Evolutionary conservation across 805 yeast species (phyloP).

Genomic region (Yarrowia yakushimensis): DNA sequence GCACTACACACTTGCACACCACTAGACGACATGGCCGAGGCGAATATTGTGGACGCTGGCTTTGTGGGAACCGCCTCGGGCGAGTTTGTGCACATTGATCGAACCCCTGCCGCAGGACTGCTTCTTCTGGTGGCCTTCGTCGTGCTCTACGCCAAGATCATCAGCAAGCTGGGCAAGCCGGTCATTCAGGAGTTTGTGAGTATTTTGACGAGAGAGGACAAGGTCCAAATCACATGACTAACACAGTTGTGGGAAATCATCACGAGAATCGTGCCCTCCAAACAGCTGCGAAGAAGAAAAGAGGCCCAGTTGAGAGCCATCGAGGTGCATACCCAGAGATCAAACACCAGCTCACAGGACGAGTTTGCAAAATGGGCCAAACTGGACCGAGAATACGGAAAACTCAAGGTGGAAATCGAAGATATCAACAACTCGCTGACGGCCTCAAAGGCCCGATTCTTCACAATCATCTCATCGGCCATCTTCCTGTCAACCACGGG

Average conservation of each 20-base stretch:
- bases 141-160: constrained; percentile 40
- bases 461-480: constrained; percentile 37
- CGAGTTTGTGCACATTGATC: not conserved
- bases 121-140: constrained; percentile 38
- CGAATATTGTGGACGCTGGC: not conserved
- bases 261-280: constrained; percentile 40
- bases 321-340: constrained; percentile 50
- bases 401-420: constrained; percentile 51
- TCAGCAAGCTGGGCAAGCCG: constrained; percentile 41
- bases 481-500: constrained; percentile 45
- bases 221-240: not conserved
- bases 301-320: constrained; percentile 45
- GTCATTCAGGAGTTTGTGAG: constrained; percentile 32
- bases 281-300: constrained; percentile 36
- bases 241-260: constrained; percentile 42
- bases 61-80: not conserved
- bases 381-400: constrained; percentile 67
- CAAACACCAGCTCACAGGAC: constrained; percentile 77
- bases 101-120: not conserved
- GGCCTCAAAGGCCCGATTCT: constrained; percentile 40
- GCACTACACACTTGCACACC: not conserved
- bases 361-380: constrained; percentile 96
- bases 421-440: constrained; percentile 35
- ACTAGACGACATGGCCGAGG: constrained; percentile 1
- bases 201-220: constrained; percentile 27